Conservation (phyloP, 2,329 filamentous ascomycete genomes). For the Westerdykella aurantiaca region DNA sequence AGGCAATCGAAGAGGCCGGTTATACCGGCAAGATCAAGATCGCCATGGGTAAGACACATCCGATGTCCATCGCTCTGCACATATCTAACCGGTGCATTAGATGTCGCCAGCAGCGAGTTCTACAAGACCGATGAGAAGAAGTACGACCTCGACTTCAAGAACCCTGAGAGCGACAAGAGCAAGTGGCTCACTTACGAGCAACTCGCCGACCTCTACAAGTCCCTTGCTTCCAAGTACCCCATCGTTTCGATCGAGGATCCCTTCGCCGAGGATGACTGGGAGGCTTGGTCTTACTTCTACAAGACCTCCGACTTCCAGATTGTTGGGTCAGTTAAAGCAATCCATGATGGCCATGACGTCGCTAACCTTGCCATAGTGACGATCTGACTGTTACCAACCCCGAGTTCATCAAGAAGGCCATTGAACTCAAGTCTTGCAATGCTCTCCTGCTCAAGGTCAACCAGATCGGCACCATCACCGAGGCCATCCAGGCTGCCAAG, state of each 20-base stretch:
- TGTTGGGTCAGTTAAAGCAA: constrained; percentile 54
- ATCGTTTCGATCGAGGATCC: constrained; percentile 99
- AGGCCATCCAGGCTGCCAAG: constrained; percentile 99
- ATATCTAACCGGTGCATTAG: constrained; percentile 31
- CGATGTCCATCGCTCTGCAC: no score
- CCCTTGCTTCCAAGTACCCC: constrained; percentile 88
- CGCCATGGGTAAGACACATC: constrained; percentile 57
- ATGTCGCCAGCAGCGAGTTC: constrained; percentile 98
- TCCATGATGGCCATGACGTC: neutral
- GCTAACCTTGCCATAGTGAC: constrained; percentile 51
- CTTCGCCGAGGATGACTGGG: constrained; percentile 99
- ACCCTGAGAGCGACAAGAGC: constrained; percentile 88
- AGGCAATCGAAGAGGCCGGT: constrained; percentile 88
- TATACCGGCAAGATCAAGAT: constrained; percentile 97
- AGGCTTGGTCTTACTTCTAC: constrained; percentile 99
- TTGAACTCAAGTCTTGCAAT: constrained; percentile 98
- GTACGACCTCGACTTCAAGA: constrained; percentile 99
- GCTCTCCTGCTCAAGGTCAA: constrained; percentile 98
- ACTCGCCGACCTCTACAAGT: constrained; percentile 85
- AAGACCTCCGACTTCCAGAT: constrained; percentile 98
- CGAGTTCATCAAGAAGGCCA: constrained; percentile 98
- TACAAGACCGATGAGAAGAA: constrained; percentile 96
- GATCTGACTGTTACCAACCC: constrained; percentile 99
- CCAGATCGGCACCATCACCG: constrained; percentile 98
- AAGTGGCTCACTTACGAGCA: constrained; percentile 99